Evolutionary conservation across 2,329 filamentous ascomycete genomes (phyloP).

Genomic region (Pseudomassariella vexata): DNA sequence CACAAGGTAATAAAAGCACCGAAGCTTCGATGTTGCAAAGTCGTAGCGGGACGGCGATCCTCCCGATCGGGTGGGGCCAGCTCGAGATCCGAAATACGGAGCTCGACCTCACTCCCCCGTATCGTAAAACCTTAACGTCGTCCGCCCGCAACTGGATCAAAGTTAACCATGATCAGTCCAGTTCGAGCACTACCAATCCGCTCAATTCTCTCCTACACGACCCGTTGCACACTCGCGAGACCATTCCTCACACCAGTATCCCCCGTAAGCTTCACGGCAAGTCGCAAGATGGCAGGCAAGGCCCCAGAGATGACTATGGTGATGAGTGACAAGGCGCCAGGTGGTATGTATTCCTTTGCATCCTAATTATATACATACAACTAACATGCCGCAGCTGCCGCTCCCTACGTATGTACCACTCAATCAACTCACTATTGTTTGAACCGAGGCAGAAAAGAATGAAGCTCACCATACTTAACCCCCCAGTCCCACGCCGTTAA

Average conservation of each 20-base stretch:
- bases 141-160: no score
- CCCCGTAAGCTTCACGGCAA: slow-evolving; percentile 21
- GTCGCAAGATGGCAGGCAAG: slow-evolving; percentile 41
- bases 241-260: slow-evolving; percentile 11
- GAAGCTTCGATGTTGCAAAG: no score
- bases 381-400: slow-evolving; percentile 41
- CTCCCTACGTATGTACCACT: slow-evolving; percentile 59
- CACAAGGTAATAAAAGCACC: no score
- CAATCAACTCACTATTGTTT: no score
- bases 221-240: slow-evolving; percentile 8
- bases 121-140: no score
- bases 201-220: not conserved
- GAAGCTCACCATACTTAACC: slow-evolving; percentile 1
- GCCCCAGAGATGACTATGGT: no score
- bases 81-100: slow-evolving; percentile 5
- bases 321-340: no score
- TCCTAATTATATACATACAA: slow-evolving; percentile 30
- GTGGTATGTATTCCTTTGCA: no score
- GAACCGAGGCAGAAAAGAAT: no score
- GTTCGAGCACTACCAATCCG: not conserved
- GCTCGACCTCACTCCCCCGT: slow-evolving; percentile 1
- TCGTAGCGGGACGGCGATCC: not conserved
- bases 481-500: slow-evolving; percentile 60
- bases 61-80: not conserved
- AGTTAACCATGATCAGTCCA: no score